These are phyloP conservation scores for Lizonia empirigonia DNA, from an alignment of 2,329 filamentous ascomycete species.

Conservation along the genomic window DNA sequence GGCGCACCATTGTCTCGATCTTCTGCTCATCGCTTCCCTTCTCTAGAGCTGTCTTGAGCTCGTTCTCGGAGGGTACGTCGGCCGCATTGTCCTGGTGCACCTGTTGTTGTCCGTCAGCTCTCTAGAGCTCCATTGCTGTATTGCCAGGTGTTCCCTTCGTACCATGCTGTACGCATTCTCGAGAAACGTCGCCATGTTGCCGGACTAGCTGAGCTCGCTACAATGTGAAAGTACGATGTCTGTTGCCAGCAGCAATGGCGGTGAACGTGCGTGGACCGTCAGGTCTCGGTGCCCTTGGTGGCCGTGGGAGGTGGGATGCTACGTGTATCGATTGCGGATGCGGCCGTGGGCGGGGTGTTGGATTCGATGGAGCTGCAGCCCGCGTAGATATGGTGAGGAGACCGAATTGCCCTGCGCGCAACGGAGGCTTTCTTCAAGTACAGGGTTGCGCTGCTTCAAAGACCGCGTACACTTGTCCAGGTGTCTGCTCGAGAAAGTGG, in stretches of 20 bases:
- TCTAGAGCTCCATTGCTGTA: conserved; percentile 26
- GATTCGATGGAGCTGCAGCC: conserved; percentile 21
- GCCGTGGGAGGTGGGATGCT: conserved; percentile 43
- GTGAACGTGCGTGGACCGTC: conserved; percentile 36
- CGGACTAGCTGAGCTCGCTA: conserved; percentile 12
- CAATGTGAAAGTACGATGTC: conserved; percentile 8
- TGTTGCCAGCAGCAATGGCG: conserved; percentile 30
- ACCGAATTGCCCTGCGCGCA: conserved; percentile 26
- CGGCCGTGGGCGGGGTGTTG: conserved; percentile 14
- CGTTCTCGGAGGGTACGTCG: conserved; percentile 86
- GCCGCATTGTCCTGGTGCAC: conserved; percentile 96
- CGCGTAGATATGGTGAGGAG: conserved; percentile 11
- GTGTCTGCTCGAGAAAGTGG: conserved; percentile 48
- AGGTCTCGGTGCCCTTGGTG: conserved; percentile 35
- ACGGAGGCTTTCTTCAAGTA: conserved; percentile 26
- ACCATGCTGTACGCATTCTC: conserved; percentile 93
- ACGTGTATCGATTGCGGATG: conserved; percentile 38
- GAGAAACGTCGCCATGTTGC: conserved; percentile 89
- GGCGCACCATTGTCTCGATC: conserved; percentile 70
- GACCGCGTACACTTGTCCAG: conserved; percentile 40
- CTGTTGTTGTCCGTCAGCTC: conserved; percentile 42
- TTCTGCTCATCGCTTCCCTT: conserved; percentile 93
- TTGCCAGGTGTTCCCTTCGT: conserved; percentile 37
- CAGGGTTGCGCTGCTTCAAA: conserved; percentile 30
- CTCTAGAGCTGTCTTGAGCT: conserved; percentile 90